Evolutionary conservation across 148 eudicot species (phyloP).

Genomic region (Vaccinium corymbosum): DNA sequence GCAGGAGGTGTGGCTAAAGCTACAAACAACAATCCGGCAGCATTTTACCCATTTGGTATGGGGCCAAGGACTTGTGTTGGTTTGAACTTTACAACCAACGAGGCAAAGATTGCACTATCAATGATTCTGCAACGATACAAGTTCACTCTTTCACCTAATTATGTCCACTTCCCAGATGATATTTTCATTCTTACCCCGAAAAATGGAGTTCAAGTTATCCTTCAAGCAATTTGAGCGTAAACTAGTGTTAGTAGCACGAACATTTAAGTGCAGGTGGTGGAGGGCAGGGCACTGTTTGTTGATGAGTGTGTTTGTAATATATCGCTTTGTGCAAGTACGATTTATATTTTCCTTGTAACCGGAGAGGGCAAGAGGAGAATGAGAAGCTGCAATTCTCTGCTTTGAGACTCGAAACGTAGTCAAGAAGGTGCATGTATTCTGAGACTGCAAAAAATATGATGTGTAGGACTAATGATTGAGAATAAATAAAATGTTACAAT

Average conservation of each 20-base stretch:
- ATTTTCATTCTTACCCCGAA: slow-evolving; percentile 30
- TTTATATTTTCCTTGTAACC: too few relatives aligned
- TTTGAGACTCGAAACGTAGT: too few relatives aligned
- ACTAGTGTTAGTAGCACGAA: neutral
- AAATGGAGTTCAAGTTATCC: slow-evolving; percentile 33
- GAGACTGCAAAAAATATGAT: neutral
- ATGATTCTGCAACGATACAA: slow-evolving; percentile 36
- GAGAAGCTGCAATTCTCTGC: too few relatives aligned
- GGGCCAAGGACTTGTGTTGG: slow-evolving; percentile 14
- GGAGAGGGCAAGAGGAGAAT: too few relatives aligned
- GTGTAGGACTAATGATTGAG: neutral
- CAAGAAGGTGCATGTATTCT: neutral
- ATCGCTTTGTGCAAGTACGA: neutral
- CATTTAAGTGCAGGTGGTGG: neutral
- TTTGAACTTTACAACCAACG: slow-evolving; percentile 14
- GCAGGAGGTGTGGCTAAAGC: slow-evolving; percentile 14
- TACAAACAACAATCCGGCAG: neutral
- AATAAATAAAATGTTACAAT: neutral
- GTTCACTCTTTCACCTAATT: slow-evolving; percentile 32
- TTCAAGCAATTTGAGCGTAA: slow-evolving; percentile 19
- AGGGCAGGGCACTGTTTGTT: neutral
- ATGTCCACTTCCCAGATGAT: slow-evolving; percentile 32
- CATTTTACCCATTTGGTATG: slow-evolving; percentile 13
- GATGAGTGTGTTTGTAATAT: neutral
- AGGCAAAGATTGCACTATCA: slow-evolving; percentile 27